Evolutionary conservation across 2,329 filamentous ascomycete species (phyloP).

Genomic region (Ophiostoma pallidulum): DNA sequence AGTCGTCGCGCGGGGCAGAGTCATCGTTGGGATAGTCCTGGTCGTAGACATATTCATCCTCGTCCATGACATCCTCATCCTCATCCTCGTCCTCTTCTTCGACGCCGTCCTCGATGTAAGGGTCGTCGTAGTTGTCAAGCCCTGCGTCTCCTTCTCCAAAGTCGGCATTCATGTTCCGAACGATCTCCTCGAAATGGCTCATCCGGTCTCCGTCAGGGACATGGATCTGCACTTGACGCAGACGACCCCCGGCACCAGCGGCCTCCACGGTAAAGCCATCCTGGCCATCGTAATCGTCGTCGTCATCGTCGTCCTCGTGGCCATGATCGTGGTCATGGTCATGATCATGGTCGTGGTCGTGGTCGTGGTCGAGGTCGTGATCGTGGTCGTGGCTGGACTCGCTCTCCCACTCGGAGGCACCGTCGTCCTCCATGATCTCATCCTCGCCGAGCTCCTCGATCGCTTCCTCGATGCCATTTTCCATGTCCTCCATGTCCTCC

Average conservation of each 20-base stretch:
- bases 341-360: slow-evolving; percentile 40
- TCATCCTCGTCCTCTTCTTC: slow-evolving; percentile 58
- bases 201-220: slow-evolving; percentile 44
- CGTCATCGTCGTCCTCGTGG: slow-evolving; percentile 41
- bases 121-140: slow-evolving; percentile 41
- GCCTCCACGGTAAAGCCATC: not conserved
- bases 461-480: slow-evolving; percentile 43
- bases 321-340: slow-evolving; percentile 40
- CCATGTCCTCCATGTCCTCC: slow-evolving; percentile 44
- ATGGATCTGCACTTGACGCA: slow-evolving; percentile 32
- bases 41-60: slow-evolving; percentile 55
- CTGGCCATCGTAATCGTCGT: slow-evolving; percentile 25
- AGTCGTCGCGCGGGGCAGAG: slow-evolving; percentile 29
- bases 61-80: slow-evolving; percentile 62
- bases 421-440: slow-evolving; percentile 50
- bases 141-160: slow-evolving; percentile 34
- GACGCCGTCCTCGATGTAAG: slow-evolving; percentile 43
- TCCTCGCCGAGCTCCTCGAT: slow-evolving; percentile 56
- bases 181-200: slow-evolving; percentile 30
- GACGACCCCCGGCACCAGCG: not conserved
- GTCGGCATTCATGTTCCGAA: slow-evolving; percentile 10
- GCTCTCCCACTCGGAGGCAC: slow-evolving; percentile 52
- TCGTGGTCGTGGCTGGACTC: slow-evolving; percentile 51
- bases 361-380: slow-evolving; percentile 41
- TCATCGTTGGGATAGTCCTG: slow-evolving; percentile 46